A percentile compares a stretch with the other conserved stretches of the same genome.
phyloP scores from a whole-genome alignment of 805 yeast genomes.

The Kuraishia hungarica region DNA sequence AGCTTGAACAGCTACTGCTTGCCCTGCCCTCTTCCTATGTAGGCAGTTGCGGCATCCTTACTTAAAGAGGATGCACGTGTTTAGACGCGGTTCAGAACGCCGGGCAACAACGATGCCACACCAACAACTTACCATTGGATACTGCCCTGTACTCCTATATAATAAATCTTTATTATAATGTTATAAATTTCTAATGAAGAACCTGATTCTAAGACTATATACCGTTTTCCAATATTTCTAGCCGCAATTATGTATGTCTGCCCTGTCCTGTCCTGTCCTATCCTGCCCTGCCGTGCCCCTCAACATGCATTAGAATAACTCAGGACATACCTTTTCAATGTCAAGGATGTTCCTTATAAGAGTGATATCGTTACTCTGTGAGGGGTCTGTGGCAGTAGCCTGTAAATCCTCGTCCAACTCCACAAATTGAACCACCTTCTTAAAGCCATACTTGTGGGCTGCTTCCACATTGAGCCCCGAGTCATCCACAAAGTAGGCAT shows the following conservation, averaged over 20 bases:
- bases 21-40: too few relatives aligned
- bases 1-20: too few relatives aligned
- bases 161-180: too few relatives aligned
- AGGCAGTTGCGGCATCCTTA: too few relatives aligned
- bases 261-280: background rate
- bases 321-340: conserved; percentile 40
- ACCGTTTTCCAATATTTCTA: too few relatives aligned
- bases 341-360: conserved; percentile 53
- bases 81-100: too few relatives aligned
- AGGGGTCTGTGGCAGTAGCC: conserved; percentile 16
- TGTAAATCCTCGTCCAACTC: conserved; percentile 55
- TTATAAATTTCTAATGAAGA: too few relatives aligned
- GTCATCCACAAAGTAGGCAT: conserved; percentile 80
- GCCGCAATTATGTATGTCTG: background rate
- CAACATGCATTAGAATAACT: conserved; percentile 27
- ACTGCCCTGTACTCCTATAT: too few relatives aligned
- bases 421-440: conserved; percentile 61
- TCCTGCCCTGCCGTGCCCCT: background rate
- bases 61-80: too few relatives aligned
- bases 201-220: too few relatives aligned
- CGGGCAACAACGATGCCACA: too few relatives aligned
- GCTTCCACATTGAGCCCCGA: conserved; percentile 72
- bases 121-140: too few relatives aligned
- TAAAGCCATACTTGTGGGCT: conserved; percentile 67
- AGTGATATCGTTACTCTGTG: conserved; percentile 28